Evolutionary conservation across 352 stramenopile species (phyloP).

Genomic region (Phytophthora idaei): DNA sequence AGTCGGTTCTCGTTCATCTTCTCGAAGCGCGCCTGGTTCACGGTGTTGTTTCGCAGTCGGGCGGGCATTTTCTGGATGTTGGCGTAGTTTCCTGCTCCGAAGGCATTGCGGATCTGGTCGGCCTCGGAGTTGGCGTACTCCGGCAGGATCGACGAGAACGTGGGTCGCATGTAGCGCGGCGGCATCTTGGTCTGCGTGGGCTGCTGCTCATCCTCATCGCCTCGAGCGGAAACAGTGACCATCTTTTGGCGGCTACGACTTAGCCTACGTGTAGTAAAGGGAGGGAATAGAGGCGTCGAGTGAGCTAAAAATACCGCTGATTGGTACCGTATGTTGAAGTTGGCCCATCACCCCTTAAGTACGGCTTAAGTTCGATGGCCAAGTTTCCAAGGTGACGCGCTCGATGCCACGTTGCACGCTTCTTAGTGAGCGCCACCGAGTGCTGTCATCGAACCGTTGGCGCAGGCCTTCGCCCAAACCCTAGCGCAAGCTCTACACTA

Average conservation of each 20-base stretch:
- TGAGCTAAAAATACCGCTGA: conserved; percentile 24
- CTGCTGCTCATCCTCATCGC: conserved; percentile 9
- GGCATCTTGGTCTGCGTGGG: conserved; percentile 25
- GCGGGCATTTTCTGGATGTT: conserved; percentile 72
- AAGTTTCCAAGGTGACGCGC: neutral
- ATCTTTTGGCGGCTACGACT: neutral
- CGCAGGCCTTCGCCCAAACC: conserved; percentile 19
- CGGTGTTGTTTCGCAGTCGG: conserved; percentile 54
- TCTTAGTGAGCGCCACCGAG: neutral
- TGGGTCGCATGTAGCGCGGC: conserved; percentile 85
- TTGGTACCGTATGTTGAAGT: conserved; percentile 29
- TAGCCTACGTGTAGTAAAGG: no score
- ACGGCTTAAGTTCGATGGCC: conserved; percentile 21
- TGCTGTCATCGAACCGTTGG: conserved; percentile 21
- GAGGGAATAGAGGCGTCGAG: no score
- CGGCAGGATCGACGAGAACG: conserved; percentile 80
- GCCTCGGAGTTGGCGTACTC: conserved; percentile 80
- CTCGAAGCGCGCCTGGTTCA: conserved; percentile 72
- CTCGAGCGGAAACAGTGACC: conserved; percentile 10
- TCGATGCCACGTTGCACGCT: conserved; percentile 14
- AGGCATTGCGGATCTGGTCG: conserved; percentile 80
- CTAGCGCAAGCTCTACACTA: conserved; percentile 22
- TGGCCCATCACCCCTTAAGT: conserved; percentile 24
- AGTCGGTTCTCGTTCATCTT: conserved; percentile 83
- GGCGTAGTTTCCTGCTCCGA: conserved; percentile 66